Evolutionary conservation across 2,329 filamentous ascomycete genomes (phyloP).

Genomic region (Arthrobotrys pseudoclavata): DNA sequence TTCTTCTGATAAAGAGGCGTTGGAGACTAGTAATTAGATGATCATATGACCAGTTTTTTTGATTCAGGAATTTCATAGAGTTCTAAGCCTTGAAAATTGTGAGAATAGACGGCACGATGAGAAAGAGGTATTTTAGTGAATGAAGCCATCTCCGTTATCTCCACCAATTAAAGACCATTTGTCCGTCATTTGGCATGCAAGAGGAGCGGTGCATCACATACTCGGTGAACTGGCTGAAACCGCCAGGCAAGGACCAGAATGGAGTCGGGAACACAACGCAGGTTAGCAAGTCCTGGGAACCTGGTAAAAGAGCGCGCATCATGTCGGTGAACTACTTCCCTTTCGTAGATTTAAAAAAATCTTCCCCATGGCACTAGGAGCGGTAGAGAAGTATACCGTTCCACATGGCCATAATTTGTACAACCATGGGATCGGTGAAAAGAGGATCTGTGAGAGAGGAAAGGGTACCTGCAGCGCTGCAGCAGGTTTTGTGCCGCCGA

Average conservation of each 20-base stretch:
- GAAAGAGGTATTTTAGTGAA: not conserved
- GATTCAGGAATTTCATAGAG: not conserved
- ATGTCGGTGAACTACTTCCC: not conserved
- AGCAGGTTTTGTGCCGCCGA: slow-evolving; percentile 23
- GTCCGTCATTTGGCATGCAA: not conserved
- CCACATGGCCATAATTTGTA: slow-evolving; percentile 27
- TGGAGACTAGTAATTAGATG: not conserved
- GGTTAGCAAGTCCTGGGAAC: not conserved
- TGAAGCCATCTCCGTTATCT: not conserved
- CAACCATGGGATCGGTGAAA: slow-evolving; percentile 22
- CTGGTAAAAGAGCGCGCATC: not conserved
- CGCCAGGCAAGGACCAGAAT: slow-evolving; percentile 14
- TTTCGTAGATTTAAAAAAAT: not conserved
- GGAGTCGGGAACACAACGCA: slow-evolving; percentile 27
- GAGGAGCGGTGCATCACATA: not conserved
- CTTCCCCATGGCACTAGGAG: not conserved
- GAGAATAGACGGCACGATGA: slow-evolving; percentile 4
- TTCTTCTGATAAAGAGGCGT: slow-evolving; percentile 2
- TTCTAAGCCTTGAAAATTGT: slow-evolving; percentile 17
- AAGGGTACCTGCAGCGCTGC: slow-evolving; percentile 27
- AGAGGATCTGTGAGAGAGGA: not conserved
- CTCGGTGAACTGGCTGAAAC: slow-evolving; percentile 11
- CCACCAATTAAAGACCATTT: slow-evolving; percentile 1
- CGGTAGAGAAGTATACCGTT: not conserved
- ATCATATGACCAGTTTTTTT: slow-evolving; percentile 8